Percentiles rank a stretch among this genome's conserved stretches.
Conservation (phyloP, 1,284 basidiomycete genomes). For the Heliocybe sulcata region DNA sequence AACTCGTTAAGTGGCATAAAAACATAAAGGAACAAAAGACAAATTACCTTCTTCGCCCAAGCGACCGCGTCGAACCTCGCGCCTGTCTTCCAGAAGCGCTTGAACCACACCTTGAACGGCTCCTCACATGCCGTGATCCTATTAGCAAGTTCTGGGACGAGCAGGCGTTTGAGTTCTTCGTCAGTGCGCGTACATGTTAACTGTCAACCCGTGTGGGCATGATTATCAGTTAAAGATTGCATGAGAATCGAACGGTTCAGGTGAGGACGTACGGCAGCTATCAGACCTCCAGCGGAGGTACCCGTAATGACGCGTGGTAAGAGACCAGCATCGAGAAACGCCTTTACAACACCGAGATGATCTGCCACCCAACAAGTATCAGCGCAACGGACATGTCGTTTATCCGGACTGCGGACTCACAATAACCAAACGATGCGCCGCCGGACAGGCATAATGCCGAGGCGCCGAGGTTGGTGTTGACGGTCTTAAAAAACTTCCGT, state of each 20-base stretch:
- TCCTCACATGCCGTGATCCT: slow-evolving; percentile 92
- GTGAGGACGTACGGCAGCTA: slow-evolving; percentile 51
- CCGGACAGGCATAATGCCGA: slow-evolving; percentile 91
- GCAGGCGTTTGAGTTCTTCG: slow-evolving; percentile 73
- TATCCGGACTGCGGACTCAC: slow-evolving; percentile 30
- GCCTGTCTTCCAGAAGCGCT: slow-evolving; percentile 81
- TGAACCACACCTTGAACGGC: slow-evolving; percentile 69
- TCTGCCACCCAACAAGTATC: slow-evolving; percentile 31
- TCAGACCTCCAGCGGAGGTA: slow-evolving; percentile 88
- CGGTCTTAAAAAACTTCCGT: slow-evolving; percentile 84
- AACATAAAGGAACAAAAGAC: too few relatives aligned
- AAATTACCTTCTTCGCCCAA: slow-evolving; percentile 94
- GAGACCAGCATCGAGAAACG: slow-evolving; percentile 83
- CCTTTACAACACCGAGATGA: slow-evolving; percentile 89
- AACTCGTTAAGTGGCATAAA: too few relatives aligned
- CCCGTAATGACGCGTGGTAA: slow-evolving; percentile 89
- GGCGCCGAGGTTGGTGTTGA: slow-evolving; percentile 86
- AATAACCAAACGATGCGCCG: slow-evolving; percentile 93
- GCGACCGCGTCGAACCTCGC: slow-evolving; percentile 87
- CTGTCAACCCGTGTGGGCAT: background rate
- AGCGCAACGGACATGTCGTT: background rate
- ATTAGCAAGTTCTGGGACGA: slow-evolving; percentile 80
- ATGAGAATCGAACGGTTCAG: background rate
- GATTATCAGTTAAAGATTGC: background rate
- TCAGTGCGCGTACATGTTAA: slow-evolving; percentile 86